These are phyloP conservation scores for Chenopodium album DNA, from an alignment of 148 eudicot genomes.

Conservation along the genomic window DNA sequence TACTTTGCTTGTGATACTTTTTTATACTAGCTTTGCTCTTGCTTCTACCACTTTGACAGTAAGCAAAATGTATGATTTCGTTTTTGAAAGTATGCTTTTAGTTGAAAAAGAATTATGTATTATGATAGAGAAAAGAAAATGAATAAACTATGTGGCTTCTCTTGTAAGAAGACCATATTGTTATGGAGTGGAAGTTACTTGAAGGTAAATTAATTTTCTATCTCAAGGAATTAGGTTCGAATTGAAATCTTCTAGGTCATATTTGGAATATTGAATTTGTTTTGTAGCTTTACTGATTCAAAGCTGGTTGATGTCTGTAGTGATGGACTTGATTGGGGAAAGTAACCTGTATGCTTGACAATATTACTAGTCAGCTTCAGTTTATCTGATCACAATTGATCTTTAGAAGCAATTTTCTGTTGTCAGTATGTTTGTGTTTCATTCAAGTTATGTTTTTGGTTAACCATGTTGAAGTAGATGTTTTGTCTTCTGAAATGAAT, in stretches of 20 bases:
- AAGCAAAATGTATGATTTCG: not conserved
- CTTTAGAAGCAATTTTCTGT: not conserved
- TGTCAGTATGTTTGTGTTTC: not conserved
- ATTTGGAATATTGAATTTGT: not conserved
- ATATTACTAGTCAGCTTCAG: not conserved
- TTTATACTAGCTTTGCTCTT: not conserved
- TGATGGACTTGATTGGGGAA: not conserved
- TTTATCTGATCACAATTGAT: not conserved
- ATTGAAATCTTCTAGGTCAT: not conserved
- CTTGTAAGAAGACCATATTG: not conserved
- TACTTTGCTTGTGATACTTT: not conserved
- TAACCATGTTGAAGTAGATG: not conserved
- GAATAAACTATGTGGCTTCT: not conserved
- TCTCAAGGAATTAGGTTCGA: not conserved
- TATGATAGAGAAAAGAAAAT: not conserved
- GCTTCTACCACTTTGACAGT: not conserved
- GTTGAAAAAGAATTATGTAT: not conserved
- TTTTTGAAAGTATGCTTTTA: not conserved
- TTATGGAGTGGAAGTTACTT: not conserved
- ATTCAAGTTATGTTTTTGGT: not conserved
- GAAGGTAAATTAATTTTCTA: not conserved
- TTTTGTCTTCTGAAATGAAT: not conserved
- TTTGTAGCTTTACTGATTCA: not conserved
- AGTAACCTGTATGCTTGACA: not conserved
- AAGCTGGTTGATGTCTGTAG: not conserved